phyloP scores from a whole-genome alignment of 805 yeast species.

The Starmerella apicola region DNA sequence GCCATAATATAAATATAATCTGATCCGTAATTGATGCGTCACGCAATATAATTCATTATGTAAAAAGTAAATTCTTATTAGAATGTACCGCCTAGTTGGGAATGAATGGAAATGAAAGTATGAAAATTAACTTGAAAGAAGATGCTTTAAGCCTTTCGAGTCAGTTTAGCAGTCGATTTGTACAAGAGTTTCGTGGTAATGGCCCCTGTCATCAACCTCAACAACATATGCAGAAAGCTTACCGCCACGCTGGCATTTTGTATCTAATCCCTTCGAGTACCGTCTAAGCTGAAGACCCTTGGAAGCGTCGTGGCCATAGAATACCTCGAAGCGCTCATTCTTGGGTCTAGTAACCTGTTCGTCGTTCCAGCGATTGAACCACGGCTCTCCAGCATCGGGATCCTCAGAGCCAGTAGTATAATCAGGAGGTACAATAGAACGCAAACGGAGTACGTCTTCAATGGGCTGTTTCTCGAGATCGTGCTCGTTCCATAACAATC shows the following conservation, averaged over 20 bases:
- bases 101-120: background rate
- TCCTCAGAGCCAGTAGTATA: constrained; percentile 46
- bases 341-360: constrained; percentile 27
- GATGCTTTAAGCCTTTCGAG: background rate
- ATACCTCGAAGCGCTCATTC: constrained; percentile 34
- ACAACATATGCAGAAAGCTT: constrained; percentile 51
- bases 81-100: background rate
- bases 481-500: constrained; percentile 53
- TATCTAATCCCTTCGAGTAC: constrained; percentile 69
- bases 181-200: constrained; percentile 23
- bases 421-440: constrained; percentile 53
- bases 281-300: constrained; percentile 54
- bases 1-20: too few species aligned
- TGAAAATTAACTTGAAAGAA: background rate
- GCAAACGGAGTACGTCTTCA: constrained; percentile 51
- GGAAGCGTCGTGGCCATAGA: constrained; percentile 83
- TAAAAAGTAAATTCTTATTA: too few species aligned
- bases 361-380: constrained; percentile 48
- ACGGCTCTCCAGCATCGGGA: constrained; percentile 32
- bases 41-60: too few species aligned
- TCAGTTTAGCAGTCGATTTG: constrained; percentile 22
- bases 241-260: constrained; percentile 71
- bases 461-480: constrained; percentile 47
- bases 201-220: constrained; percentile 20
- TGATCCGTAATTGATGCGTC: too few species aligned